Evolutionary conservation across 768 basidiomycete genomes (phyloP).

Genomic region (Tulasnella sp.): DNA sequence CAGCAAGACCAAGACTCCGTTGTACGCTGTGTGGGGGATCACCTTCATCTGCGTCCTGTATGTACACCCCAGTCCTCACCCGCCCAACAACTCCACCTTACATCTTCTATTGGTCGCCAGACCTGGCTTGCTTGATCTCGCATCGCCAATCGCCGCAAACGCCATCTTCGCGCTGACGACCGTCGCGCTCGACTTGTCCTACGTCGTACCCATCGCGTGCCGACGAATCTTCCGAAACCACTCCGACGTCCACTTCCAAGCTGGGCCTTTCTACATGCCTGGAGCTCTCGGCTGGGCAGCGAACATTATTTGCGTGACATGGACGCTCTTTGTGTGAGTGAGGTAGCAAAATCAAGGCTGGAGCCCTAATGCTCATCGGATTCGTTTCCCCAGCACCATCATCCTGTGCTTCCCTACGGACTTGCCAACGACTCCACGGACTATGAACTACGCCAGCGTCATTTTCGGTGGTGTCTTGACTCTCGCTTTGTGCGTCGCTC

Average conservation of each 20-base stretch:
- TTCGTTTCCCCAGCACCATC: constrained; percentile 48
- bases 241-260: constrained; percentile 77
- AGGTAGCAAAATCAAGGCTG: not conserved
- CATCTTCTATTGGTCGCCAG: constrained; percentile 15
- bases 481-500: constrained; percentile 18
- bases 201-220: constrained; percentile 75
- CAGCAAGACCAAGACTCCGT: constrained; percentile 61
- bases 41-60: constrained; percentile 59
- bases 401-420: constrained; percentile 71
- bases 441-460: constrained; percentile 82
- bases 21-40: constrained; percentile 72
- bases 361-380: too few relatives aligned
- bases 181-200: constrained; percentile 43
- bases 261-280: constrained; percentile 81
- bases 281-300: constrained; percentile 59
- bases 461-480: constrained; percentile 33
- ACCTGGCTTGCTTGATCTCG: constrained; percentile 60
- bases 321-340: constrained; percentile 31
- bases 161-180: constrained; percentile 81
- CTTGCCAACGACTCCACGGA: constrained; percentile 61
- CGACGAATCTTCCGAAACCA: constrained; percentile 65
- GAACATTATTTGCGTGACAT: constrained; percentile 59
- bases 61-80: not conserved
- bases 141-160: constrained; percentile 68
- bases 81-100: too few relatives aligned